Percentiles rank a stretch among this genome's conserved stretches.
Conservation (phyloP, 129 eudicot genomes). For the Pittosporum tobira region DNA sequence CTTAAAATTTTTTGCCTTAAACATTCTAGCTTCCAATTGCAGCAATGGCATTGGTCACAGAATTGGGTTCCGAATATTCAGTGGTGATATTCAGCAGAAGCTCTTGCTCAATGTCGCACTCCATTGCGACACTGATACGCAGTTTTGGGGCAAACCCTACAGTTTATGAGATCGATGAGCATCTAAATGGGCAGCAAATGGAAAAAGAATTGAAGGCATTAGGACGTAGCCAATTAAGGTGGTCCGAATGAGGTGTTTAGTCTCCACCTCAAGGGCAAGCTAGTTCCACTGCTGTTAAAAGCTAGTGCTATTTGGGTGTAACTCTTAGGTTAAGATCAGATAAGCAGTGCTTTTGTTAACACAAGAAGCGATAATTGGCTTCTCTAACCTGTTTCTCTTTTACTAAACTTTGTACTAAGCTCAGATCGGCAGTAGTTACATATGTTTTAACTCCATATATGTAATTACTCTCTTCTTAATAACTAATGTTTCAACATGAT, state of each 20-base stretch:
- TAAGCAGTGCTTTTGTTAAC: not conserved
- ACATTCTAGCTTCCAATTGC: not conserved
- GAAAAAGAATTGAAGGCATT: slow-evolving; percentile 24
- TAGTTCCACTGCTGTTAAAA: slow-evolving; percentile 37
- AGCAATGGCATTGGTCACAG: slow-evolving; percentile 25
- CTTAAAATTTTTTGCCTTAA: not conserved
- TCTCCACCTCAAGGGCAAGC: slow-evolving; percentile 63
- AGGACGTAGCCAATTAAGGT: slow-evolving; percentile 31
- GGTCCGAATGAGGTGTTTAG: slow-evolving; percentile 52
- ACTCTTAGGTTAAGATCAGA: not conserved
- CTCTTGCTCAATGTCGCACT: slow-evolving; percentile 33
- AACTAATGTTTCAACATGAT: not conserved
- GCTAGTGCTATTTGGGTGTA: slow-evolving; percentile 52
- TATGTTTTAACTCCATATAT: slow-evolving; percentile 8
- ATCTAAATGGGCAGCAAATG: slow-evolving; percentile 27
- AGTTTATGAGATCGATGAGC: slow-evolving; percentile 34
- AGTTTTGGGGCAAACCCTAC: slow-evolving; percentile 38
- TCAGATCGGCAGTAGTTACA: not conserved
- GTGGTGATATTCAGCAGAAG: slow-evolving; percentile 39
- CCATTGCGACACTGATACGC: slow-evolving; percentile 31
- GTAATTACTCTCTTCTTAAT: not conserved
- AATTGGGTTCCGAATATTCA: slow-evolving; percentile 23
- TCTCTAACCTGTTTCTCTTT: not conserved
- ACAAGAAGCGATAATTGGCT: no score
- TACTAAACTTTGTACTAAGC: slow-evolving; percentile 2